Evolutionary conservation across 2,329 filamentous ascomycete genomes (phyloP).

Genomic region (Cercospora brassicicola): DNA sequence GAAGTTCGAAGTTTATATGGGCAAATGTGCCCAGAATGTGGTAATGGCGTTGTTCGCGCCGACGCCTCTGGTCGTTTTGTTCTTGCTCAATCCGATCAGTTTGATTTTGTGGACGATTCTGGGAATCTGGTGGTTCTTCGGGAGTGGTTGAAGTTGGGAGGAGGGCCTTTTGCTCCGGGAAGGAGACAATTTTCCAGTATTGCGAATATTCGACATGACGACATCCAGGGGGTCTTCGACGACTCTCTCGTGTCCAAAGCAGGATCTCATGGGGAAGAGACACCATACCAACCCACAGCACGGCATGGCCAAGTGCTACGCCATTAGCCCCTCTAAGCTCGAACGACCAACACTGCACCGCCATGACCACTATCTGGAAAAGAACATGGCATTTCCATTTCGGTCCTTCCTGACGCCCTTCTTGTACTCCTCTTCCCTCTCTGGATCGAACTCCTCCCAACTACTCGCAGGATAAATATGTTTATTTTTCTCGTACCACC

Average conservation of each 20-base stretch:
- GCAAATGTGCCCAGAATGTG: conserved; percentile 34
- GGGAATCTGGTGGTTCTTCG: conserved; percentile 24
- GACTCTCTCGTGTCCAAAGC: neutral
- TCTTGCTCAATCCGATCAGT: conserved; percentile 36
- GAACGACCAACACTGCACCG: neutral
- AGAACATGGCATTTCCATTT: conserved; percentile 88
- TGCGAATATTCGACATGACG: neutral
- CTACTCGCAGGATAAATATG: conserved; percentile 96
- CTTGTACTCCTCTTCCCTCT: conserved; percentile 81
- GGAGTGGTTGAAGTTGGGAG: neutral
- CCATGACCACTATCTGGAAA: conserved; percentile 21
- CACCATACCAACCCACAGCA: neutral
- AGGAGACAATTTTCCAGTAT: neutral
- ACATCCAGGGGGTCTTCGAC: neutral
- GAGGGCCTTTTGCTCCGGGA: neutral
- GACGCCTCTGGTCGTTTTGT: conserved; percentile 33
- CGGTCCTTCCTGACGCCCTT: conserved; percentile 75
- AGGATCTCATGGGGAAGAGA: neutral
- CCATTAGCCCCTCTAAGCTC: too few relatives aligned
- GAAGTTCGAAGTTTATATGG: conserved; percentile 32
- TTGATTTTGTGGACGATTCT: conserved; percentile 31
- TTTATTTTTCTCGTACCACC: conserved; percentile 98
- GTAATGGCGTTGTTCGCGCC: conserved; percentile 38
- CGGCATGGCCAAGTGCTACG: neutral
- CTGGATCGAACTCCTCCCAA: conserved; percentile 93